Percentiles rank a stretch among this genome's conserved stretches.
Evolutionary conservation across 2,329 filamentous ascomycete genomes (phyloP).

Genomic region (Geosmithia morbida): DNA sequence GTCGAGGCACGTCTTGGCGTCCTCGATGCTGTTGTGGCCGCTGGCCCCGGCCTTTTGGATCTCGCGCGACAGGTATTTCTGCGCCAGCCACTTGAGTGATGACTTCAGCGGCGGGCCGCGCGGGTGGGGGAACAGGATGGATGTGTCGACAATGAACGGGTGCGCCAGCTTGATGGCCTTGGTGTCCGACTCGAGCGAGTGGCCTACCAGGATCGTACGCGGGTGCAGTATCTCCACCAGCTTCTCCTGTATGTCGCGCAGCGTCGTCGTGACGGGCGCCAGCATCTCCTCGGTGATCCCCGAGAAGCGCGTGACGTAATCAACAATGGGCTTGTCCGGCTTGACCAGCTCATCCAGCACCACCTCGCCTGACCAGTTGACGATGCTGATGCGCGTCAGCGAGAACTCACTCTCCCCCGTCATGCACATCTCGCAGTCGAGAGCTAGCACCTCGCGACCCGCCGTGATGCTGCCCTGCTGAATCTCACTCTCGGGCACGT

Average conservation of each 20-base stretch:
- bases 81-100: slow-evolving; percentile 75
- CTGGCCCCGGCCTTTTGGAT: slow-evolving; percentile 66
- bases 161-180: slow-evolving; percentile 76
- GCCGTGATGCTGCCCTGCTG: slow-evolving; percentile 72
- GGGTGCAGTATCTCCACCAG: slow-evolving; percentile 60
- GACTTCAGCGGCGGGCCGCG: slow-evolving; percentile 82
- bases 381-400: slow-evolving; percentile 75
- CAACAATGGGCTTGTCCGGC: slow-evolving; percentile 71
- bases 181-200: slow-evolving; percentile 73
- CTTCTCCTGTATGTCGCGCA: slow-evolving; percentile 67
- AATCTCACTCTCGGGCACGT: slow-evolving; percentile 54
- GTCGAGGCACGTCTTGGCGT: slow-evolving; percentile 81
- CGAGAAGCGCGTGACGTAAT: slow-evolving; percentile 86
- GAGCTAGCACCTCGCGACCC: slow-evolving; percentile 62
- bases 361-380: slow-evolving; percentile 72
- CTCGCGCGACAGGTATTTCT: slow-evolving; percentile 73
- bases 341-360: slow-evolving; percentile 87
- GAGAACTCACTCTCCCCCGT: slow-evolving; percentile 68
- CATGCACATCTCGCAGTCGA: slow-evolving; percentile 98
- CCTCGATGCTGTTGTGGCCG: slow-evolving; percentile 87
- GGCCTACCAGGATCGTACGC: slow-evolving; percentile 61
- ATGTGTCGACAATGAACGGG: slow-evolving; percentile 87
- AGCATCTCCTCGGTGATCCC: slow-evolving; percentile 86
- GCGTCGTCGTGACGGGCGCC: slow-evolving; percentile 66
- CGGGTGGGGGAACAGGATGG: slow-evolving; percentile 79